A percentile compares a stretch with the other conserved stretches of the same genome.
Evolutionary conservation across 1,284 basidiomycete species (phyloP).

Genomic region (Melampsora occidentalis): DNA sequence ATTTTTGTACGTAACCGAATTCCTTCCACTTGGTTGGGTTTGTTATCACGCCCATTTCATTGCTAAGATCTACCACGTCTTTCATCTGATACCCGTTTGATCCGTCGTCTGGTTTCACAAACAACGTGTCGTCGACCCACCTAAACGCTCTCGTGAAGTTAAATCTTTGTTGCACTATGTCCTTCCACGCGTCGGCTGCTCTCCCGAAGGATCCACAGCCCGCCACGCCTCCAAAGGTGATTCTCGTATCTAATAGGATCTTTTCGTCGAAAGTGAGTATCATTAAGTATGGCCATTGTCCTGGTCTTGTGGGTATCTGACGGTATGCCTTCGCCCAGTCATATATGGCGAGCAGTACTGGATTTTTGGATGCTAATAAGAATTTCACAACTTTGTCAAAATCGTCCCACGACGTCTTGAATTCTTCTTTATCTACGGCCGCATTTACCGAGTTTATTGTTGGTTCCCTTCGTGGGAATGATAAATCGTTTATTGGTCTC

Average conservation of each 20-base stretch:
- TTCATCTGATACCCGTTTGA: too few relatives aligned
- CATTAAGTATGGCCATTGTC: background rate
- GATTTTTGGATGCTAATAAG: background rate
- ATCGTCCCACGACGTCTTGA: conserved; percentile 4
- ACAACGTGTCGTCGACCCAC: too few relatives aligned
- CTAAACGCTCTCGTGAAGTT: background rate
- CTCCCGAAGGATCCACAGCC: background rate
- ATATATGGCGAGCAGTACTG: background rate
- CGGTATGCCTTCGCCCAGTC: background rate
- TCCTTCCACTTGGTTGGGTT: too few relatives aligned
- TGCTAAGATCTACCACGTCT: too few relatives aligned
- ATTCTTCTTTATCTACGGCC: background rate
- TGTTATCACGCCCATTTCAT: too few relatives aligned
- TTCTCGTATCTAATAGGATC: background rate
- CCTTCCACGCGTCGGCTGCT: conserved; percentile 2
- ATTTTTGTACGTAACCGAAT: too few relatives aligned
- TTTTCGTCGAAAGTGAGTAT: background rate
- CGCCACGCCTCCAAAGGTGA: too few relatives aligned
- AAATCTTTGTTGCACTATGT: background rate
- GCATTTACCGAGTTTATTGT: background rate
- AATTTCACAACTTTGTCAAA: background rate
- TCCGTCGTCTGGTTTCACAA: too few relatives aligned
- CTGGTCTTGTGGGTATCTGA: background rate
- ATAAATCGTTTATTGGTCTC: conserved; percentile 1
- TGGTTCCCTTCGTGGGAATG: background rate